A percentile compares a stretch with the other conserved stretches of the same genome.
Evolutionary conservation across 495 filamentous ascomycete species (phyloP).

Genomic region (Letharia lupina): DNA sequence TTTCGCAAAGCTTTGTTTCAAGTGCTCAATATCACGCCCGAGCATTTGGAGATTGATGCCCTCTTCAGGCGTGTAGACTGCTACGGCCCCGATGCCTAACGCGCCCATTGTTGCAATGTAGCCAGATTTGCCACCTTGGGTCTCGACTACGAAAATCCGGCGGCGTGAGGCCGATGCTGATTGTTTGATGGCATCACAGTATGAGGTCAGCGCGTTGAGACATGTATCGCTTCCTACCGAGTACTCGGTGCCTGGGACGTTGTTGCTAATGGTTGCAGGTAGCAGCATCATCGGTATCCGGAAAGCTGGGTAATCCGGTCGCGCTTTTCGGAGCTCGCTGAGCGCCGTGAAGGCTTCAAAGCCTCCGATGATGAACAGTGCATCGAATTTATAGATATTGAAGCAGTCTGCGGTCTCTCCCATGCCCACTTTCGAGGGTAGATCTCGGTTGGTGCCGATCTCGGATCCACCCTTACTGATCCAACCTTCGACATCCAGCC

Average conservation of each 20-base stretch:
- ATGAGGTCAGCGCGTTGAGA: conserved; percentile 88
- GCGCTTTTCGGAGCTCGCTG: conserved; percentile 72
- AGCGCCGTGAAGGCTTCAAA: conserved; percentile 96
- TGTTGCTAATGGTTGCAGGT: conserved; percentile 97
- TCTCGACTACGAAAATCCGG: conserved; percentile 95
- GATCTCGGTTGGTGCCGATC: conserved; percentile 92
- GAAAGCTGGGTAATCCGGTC: conserved; percentile 69
- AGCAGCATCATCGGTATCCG: conserved; percentile 88
- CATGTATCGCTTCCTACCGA: conserved; percentile 95
- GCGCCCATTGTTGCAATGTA: conserved; percentile 91
- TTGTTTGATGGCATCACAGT: conserved; percentile 96
- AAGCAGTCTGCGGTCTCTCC: conserved; percentile 78
- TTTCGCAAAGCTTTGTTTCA: conserved; percentile 73
- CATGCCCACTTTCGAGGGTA: conserved; percentile 77
- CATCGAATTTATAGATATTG: conserved; percentile 79
- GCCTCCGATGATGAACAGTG: conserved; percentile 84
- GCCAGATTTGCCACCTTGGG: conserved; percentile 88
- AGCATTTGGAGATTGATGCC: conserved; percentile 93
- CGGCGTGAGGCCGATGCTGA: conserved; percentile 87
- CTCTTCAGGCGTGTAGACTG: conserved; percentile 96
- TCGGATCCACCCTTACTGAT: conserved; percentile 94
- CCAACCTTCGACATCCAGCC: conserved; percentile 94
- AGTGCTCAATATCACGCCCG: conserved; percentile 77
- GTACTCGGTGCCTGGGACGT: conserved; percentile 96
- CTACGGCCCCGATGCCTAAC: conserved; percentile 80